Evolutionary conservation across 2,329 filamentous ascomycete species (phyloP).

Genomic region (Verticillium dahliae): DNA sequence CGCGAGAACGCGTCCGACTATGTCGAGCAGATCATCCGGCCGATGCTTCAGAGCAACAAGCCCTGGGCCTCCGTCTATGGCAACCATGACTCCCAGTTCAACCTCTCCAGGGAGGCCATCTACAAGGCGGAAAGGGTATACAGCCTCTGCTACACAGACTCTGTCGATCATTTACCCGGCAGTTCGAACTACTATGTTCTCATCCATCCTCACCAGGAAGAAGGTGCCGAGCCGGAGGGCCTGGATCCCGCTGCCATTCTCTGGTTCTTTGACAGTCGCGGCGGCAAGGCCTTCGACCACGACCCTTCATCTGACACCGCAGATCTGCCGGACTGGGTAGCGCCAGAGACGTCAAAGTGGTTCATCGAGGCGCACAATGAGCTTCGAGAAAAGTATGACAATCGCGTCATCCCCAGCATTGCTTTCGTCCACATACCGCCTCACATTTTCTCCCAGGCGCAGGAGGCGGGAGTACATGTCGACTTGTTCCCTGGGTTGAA

Average conservation of each 20-base stretch:
- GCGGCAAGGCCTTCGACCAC: not conserved
- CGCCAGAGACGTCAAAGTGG: slow-evolving; percentile 35
- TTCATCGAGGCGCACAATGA: slow-evolving; percentile 26
- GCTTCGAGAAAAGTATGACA: slow-evolving; percentile 8
- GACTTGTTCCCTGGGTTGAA: slow-evolving; percentile 26
- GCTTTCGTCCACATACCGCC: slow-evolving; percentile 14
- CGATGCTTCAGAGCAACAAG: slow-evolving; percentile 35
- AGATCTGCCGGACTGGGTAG: slow-evolving; percentile 33
- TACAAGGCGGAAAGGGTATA: slow-evolving; percentile 48
- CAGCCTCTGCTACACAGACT: slow-evolving; percentile 36
- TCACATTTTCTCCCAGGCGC: slow-evolving; percentile 10
- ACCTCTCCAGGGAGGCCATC: slow-evolving; percentile 31
- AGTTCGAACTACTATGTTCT: slow-evolving; percentile 15
- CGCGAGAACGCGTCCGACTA: slow-evolving; percentile 40
- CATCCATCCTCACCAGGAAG: slow-evolving; percentile 1
- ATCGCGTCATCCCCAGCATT: slow-evolving; percentile 12
- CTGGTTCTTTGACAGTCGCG: slow-evolving; percentile 50
- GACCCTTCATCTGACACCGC: slow-evolving; percentile 27
- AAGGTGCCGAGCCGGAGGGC: not conserved
- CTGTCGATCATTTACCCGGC: slow-evolving; percentile 8
- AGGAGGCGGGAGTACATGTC: slow-evolving; percentile 16
- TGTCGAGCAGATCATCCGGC: slow-evolving; percentile 40
- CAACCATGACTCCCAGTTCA: slow-evolving; percentile 50
- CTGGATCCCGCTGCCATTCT: slow-evolving; percentile 29
- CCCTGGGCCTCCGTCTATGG: slow-evolving; percentile 54